Base-by-base conservation (phyloP, 2,329 filamentous ascomycete genomes). In the Cadophora luteo-olivacea region DNA sequence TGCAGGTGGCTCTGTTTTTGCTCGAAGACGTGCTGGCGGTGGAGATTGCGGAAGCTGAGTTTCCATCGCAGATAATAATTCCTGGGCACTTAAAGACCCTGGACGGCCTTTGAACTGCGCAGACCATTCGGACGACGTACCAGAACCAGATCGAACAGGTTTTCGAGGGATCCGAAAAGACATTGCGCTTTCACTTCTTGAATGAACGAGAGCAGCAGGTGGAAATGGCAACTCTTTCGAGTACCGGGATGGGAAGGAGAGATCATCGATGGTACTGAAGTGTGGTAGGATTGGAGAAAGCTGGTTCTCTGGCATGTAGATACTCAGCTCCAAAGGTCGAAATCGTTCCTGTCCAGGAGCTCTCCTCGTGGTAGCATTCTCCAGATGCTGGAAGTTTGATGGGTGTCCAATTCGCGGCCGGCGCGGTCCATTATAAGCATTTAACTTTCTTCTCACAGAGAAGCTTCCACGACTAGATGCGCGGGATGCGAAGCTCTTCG, bases 351-450 rank as follows among this genome's bases (percentile, higher is more conserved):
- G 25, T 45, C 57, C 45, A 12, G 61, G 49, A 45, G 73, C 75
- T 66, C 75, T 75, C 61, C 71, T 68, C 38, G 66, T 64, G 19
- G 69, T 66, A 57, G 70, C 81, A 22, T 84, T 85, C 65, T 84
- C 79, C 61, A 90, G 73, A 79, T 90, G 88, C 58, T 84, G 85
- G 74, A 90, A 90, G 76, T 90, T 82, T 60, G 84, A 84, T 3
- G 88, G 88, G 24, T 81, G 81, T 52, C 87, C 89, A 74, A 90
- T 90, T 69, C 81, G 81, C 76, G 84, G 84, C 77, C 85, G 81
- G 78, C 83, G 85, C 75, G 83, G 66, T 80, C 68, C 84, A 81
- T 73, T 81, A 79, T 73, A 84, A 79, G 65, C 81, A 80, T 75
- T 80, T 12, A 76, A 45, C 48, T 70, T 76, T 66, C 76, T 84